These are phyloP conservation scores for Cladosporium austrohemisphaericum DNA, from an alignment of 2,329 filamentous ascomycete species.

Conservation along the genomic window DNA sequence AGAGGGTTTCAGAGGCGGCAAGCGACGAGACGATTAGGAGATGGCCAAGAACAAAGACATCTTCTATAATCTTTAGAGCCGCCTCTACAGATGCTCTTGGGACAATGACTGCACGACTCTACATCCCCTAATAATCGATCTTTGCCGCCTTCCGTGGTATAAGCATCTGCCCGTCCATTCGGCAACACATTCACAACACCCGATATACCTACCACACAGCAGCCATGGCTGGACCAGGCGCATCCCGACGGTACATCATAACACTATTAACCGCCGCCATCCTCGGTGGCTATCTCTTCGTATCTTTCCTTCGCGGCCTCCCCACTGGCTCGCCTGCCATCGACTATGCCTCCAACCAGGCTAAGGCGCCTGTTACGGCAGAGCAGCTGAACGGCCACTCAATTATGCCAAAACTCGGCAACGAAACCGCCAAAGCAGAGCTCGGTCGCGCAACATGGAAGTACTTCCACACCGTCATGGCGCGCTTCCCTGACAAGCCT, in stretches of 20 bases:
- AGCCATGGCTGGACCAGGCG: conserved; percentile 18
- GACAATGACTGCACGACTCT: conserved; percentile 3
- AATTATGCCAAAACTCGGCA: conserved; percentile 77
- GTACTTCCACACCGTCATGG: conserved; percentile 64
- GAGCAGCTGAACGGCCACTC: conserved; percentile 51
- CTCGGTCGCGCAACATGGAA: conserved; percentile 64
- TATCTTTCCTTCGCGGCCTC: conserved; percentile 53
- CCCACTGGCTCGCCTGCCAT: conserved; percentile 27
- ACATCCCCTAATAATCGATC: conserved; percentile 8
- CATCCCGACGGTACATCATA: conserved; percentile 37
- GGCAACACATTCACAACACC: not conserved
- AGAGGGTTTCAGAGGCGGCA: not conserved
- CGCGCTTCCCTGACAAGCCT: conserved; percentile 61
- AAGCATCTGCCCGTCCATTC: not conserved
- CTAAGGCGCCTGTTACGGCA: not conserved
- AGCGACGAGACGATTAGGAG: not conserved
- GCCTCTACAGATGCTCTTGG: not conserved
- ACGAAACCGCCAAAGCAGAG: conserved; percentile 72
- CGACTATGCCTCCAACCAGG: not conserved
- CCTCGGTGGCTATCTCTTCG: conserved; percentile 56
- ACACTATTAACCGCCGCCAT: conserved; percentile 53
- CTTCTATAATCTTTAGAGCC: not conserved
- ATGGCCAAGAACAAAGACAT: not conserved
- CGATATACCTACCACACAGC: too few relatives aligned
- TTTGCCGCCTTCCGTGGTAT: not conserved